Evolutionary conservation across 805 yeast species (phyloP).

Genomic region (Sugiyamaella smithiae): DNA sequence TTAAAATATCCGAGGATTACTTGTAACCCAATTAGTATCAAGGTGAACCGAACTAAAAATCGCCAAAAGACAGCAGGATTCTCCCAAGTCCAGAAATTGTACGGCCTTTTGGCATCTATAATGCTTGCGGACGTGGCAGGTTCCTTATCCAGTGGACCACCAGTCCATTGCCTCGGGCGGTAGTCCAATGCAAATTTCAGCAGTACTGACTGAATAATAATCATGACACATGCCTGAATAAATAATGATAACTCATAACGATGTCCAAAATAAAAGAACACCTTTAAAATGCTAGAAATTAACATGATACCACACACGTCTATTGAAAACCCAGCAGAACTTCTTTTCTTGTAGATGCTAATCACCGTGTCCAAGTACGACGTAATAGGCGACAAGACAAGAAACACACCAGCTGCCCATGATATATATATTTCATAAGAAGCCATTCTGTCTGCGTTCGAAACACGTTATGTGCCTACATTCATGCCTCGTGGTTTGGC

Average conservation of each 20-base stretch:
- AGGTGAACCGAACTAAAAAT: conserved; percentile 51
- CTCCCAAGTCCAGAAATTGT: conserved; percentile 85
- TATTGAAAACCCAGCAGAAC: conserved; percentile 80
- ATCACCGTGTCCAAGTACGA: conserved; percentile 83
- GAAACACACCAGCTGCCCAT: conserved; percentile 46
- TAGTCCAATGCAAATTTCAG: conserved; percentile 56
- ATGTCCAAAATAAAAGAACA: conserved; percentile 70
- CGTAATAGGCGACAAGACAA: conserved; percentile 78
- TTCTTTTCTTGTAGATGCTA: conserved; percentile 58
- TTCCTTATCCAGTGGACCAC: conserved; percentile 20
- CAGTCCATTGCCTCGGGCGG: conserved; percentile 24
- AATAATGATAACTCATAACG: conserved; percentile 80
- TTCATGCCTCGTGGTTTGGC: neutral
- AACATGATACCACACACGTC: conserved; percentile 93
- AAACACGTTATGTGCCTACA: neutral
- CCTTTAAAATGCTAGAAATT: conserved; percentile 67
- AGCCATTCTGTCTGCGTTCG: neutral
- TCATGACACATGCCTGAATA: conserved; percentile 80
- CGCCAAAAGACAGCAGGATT: conserved; percentile 57
- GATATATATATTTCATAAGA: neutral
- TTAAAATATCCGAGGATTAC: conserved; percentile 36
- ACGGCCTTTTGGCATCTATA: conserved; percentile 36
- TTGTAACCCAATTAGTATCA: conserved; percentile 42
- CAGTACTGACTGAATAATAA: conserved; percentile 68
- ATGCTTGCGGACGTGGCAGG: neutral